phyloP scores from a whole-genome alignment of 768 basidiomycete species.

The Amanita pseudoporphyria region DNA sequence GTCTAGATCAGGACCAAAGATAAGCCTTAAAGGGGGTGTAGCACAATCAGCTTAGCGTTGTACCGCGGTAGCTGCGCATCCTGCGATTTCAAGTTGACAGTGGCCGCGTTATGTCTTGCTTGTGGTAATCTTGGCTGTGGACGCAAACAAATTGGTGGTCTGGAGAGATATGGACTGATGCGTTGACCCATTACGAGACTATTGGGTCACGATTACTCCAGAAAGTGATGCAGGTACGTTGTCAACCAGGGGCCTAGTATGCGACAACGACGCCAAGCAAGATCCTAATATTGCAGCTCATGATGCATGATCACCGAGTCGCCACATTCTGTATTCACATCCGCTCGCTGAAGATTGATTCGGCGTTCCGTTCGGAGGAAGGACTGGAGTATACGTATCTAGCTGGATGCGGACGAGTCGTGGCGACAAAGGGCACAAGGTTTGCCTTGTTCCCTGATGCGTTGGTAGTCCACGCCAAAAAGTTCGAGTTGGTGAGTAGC shows the following conservation, averaged over 20 bases:
- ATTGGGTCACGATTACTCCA: conserved; percentile 84
- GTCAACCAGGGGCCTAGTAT: too few relatives aligned
- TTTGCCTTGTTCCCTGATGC: conserved; percentile 87
- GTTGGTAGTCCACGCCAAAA: conserved; percentile 83
- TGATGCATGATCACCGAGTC: too few relatives aligned
- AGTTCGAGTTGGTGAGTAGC: conserved; percentile 73
- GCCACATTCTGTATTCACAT: conserved; percentile 83
- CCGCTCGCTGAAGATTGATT: conserved; percentile 59
- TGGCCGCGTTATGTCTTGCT: conserved; percentile 93
- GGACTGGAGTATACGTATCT: conserved; percentile 77
- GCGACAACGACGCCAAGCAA: conserved; percentile 72
- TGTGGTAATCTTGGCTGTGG: conserved; percentile 92
- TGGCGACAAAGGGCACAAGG: conserved; percentile 60
- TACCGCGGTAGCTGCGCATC: too few relatives aligned
- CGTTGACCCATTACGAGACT: conserved; percentile 62
- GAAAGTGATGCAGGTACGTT: conserved; percentile 80
- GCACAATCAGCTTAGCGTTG: too few relatives aligned
- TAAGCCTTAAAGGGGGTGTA: too few relatives aligned
- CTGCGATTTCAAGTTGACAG: conserved; percentile 87
- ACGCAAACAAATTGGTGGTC: conserved; percentile 70
- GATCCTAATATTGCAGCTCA: conserved; percentile 72
- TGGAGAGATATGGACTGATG: conserved; percentile 88
- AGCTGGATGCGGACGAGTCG: conserved; percentile 54
- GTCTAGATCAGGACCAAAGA: too few relatives aligned
- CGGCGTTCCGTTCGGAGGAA: conserved; percentile 43